Conservation (phyloP, 768 basidiomycete genomes). For the Naganishia antarctica region DNA sequence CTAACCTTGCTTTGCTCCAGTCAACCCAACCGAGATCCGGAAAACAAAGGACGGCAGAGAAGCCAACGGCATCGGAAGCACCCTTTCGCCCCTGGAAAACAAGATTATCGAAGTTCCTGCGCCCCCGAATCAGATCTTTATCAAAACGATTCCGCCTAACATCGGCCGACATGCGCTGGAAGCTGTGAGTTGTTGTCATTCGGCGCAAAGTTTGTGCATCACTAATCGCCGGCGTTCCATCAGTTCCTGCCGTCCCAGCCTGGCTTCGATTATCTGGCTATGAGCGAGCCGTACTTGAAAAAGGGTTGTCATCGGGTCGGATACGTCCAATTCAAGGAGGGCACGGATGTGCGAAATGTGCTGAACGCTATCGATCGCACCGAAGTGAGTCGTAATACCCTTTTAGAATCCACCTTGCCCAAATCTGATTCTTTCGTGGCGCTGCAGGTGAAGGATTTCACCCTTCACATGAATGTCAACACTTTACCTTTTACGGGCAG, state of each 20-base stretch:
- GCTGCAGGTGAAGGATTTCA: slow-evolving; percentile 84
- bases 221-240: slow-evolving; percentile 26
- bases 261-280: slow-evolving; percentile 80
- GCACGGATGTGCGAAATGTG: slow-evolving; percentile 71
- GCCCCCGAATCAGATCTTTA: slow-evolving; percentile 64
- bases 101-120: slow-evolving; percentile 37
- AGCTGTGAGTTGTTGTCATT: slow-evolving; percentile 58
- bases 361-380: slow-evolving; percentile 72
- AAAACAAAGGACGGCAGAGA: slow-evolving; percentile 11
- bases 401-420: too few relatives aligned
- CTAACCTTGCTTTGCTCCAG: neutral
- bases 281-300: slow-evolving; percentile 88
- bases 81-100: neutral
- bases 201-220: too few relatives aligned
- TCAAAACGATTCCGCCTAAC: slow-evolving; percentile 88
- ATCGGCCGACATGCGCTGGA: slow-evolving; percentile 84
- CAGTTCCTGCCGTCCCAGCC: slow-evolving; percentile 71
- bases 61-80: slow-evolving; percentile 6
- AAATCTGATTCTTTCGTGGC: neutral
- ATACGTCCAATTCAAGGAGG: slow-evolving; percentile 81
- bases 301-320: slow-evolving; percentile 91
- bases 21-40: neutral
- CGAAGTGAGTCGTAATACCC: slow-evolving; percentile 60
- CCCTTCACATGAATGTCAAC: slow-evolving; percentile 71
- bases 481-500: slow-evolving; percentile 64